Evolutionary conservation across 768 basidiomycete genomes (phyloP).

Genomic region (Boletus pseudopeckii): DNA sequence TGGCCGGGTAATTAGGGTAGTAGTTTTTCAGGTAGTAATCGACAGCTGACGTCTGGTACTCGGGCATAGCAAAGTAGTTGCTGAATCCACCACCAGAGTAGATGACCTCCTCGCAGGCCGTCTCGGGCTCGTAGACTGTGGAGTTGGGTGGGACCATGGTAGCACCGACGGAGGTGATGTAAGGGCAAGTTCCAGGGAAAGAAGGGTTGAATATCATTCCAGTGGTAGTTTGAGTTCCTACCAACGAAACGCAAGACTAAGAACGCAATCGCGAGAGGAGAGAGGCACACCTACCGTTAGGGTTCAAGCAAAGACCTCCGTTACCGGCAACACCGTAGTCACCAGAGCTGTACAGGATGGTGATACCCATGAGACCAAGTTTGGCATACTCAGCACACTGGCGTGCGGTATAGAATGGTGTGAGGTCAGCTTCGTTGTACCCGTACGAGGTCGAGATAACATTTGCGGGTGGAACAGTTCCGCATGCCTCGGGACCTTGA

Average conservation of each 20-base stretch:
- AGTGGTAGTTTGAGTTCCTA: slow-evolving; percentile 24
- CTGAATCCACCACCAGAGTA: slow-evolving; percentile 36
- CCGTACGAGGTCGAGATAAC: slow-evolving; percentile 43
- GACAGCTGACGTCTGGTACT: slow-evolving; percentile 37
- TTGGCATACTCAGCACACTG: slow-evolving; percentile 48
- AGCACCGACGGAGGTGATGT: slow-evolving; percentile 45
- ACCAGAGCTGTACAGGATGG: slow-evolving; percentile 43
- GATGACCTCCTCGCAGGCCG: slow-evolving; percentile 29
- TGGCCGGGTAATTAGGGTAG: slow-evolving; percentile 21
- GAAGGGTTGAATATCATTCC: slow-evolving; percentile 38
- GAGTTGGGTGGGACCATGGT: slow-evolving; percentile 40
- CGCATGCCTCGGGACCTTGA: slow-evolving; percentile 36
- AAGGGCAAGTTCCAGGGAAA: slow-evolving; percentile 46
- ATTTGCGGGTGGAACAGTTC: slow-evolving; percentile 32
- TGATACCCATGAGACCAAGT: slow-evolving; percentile 39
- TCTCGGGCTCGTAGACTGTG: slow-evolving; percentile 28
- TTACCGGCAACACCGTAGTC: slow-evolving; percentile 44
- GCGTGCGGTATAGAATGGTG: slow-evolving; percentile 35
- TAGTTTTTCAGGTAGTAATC: slow-evolving; percentile 31
- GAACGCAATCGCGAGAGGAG: not conserved
- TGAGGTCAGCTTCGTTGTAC: slow-evolving; percentile 35
- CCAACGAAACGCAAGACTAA: not conserved
- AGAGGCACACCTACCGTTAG: slow-evolving; percentile 18
- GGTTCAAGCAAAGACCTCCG: slow-evolving; percentile 29
- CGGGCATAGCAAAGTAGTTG: slow-evolving; percentile 41